Conservation (phyloP, 73 alveolate genomes). For the Diophrys appendiculata region DNA sequence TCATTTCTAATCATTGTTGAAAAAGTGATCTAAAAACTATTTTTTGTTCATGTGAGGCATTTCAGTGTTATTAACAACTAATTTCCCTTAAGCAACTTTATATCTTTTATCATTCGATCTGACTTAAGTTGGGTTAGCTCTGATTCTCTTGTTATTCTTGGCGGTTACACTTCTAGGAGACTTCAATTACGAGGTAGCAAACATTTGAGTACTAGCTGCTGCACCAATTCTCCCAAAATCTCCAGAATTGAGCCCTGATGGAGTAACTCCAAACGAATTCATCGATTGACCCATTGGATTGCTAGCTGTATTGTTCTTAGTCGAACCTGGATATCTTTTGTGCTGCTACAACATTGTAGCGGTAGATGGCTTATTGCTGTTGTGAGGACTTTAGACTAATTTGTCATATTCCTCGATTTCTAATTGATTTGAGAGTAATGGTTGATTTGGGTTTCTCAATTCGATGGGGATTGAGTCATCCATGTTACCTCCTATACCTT, state of each 20-base stretch:
- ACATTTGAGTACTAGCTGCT: too few relatives aligned
- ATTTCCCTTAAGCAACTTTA: neutral
- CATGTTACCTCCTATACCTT: neutral
- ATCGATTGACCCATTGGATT: neutral
- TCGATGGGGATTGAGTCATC: neutral
- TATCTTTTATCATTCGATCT: neutral
- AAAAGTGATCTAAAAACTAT: too few relatives aligned
- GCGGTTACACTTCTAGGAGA: neutral
- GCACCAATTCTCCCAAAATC: too few relatives aligned
- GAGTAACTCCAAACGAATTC: too few relatives aligned
- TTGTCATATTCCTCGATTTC: neutral
- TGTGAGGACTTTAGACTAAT: neutral
- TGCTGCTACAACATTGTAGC: neutral
- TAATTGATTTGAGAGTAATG: neutral
- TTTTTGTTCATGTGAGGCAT: too few relatives aligned
- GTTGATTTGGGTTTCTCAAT: neutral
- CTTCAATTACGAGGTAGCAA: neutral
- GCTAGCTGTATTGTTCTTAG: neutral
- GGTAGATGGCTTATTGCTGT: neutral
- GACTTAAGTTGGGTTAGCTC: neutral
- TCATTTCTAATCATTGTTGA: too few relatives aligned
- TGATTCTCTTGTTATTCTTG: neutral
- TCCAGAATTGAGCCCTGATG: too few relatives aligned
- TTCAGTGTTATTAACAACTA: too few relatives aligned
- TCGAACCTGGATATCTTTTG: neutral